Evolutionary conservation across 192 early-diverging fungal species (phyloP), one percentile per base, ranked within the genome.

Genomic region (Coemansia sp.): DNA sequence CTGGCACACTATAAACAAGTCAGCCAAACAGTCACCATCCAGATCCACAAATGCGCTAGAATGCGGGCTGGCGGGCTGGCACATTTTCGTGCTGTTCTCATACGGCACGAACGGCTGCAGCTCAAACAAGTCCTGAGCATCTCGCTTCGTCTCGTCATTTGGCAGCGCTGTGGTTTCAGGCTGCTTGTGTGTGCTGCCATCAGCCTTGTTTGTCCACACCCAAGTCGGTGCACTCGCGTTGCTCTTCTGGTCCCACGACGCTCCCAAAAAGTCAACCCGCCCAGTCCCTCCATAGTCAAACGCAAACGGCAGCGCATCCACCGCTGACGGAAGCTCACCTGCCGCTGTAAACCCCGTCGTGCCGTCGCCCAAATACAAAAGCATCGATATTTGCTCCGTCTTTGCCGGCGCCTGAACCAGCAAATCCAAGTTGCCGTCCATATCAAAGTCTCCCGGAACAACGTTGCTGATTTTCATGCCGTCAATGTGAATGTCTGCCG

Each of bases 31-130:
- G 83, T 97, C 95, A 22, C 95, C 95, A 64, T 97, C 82, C 26
- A 97, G 69, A 74, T 97, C 95, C 1, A 97, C 64, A 85, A 95
- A 97, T 4, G 93, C 93, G 73, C 89, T 94, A 0, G 93, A 94
- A 67, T 97, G 93, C n/a, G 91, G 91, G 47, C 84, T 64, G 12
- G 90, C 72, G n/a, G 87, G 83, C 41, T 47, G 77, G 69, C 94
- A 97, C 51, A 84, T 79, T 16, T 69, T 26, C 27, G 65, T 54
- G 25, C 74, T 27, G 54, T 57, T 35, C 51, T 59, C 41, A 21
- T 59, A 10, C 35, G 62, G 26, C 14, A 50, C 41, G 23, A 76
- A 63, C 6, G 56, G 23, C 50, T 14, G 41, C 27, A 69, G 22
- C 9, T 22, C 47, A 60, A 58, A 67, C 48, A 66, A 19, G 3